Evolutionary conservation across 306 rosid species (phyloP), one percentile per base, ranked within the genome.

Genomic region (Sechiopsis laciniata): DNA sequence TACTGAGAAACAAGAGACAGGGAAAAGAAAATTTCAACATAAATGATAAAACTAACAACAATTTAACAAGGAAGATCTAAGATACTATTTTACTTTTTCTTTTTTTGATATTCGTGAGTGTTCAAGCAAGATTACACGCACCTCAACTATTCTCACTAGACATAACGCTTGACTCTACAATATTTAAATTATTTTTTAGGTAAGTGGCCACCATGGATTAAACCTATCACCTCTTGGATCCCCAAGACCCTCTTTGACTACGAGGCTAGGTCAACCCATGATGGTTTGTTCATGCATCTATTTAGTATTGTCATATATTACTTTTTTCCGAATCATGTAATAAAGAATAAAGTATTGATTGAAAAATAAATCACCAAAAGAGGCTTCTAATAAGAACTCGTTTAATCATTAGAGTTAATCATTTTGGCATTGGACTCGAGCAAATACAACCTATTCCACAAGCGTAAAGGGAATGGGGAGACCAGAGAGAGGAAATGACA

Each of bases 1-100:
- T 95, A 85, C 99, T 95, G 95, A 77, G 79, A 81, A 80, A 59
- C 32, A 66, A 60, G 63, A 80, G 73, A 75, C 57, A 48, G 83
- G 15, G 78, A 52, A 61, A 58, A 12, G 40, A 75, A 75, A 50
- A n/a, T 46, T 37, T 75, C 58, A 74, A 61, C 35, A 40, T 32
- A 32, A 32, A 40, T 40, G 37, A 55, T 37, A 55, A 56, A n/a
- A 55, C 35, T 37, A 40, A 35, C 19, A 55, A 54, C 8, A 56
- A 6, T 9, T 12, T 3, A 50, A 16, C 12, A 24, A 52, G 48
- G 56, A 70, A 70, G 53, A 70, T 24, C 5, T 1, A n/a, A 2
- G 32, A 32, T 32, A 32, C 45, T 37, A 37, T 37, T 37, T 37
- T 37, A 5, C 8, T 5, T 37, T 42, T 42, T 42, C 11, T 42